phyloP scores from a whole-genome alignment of 2,329 filamentous ascomycete genomes.

The Alternaria atra region DNA sequence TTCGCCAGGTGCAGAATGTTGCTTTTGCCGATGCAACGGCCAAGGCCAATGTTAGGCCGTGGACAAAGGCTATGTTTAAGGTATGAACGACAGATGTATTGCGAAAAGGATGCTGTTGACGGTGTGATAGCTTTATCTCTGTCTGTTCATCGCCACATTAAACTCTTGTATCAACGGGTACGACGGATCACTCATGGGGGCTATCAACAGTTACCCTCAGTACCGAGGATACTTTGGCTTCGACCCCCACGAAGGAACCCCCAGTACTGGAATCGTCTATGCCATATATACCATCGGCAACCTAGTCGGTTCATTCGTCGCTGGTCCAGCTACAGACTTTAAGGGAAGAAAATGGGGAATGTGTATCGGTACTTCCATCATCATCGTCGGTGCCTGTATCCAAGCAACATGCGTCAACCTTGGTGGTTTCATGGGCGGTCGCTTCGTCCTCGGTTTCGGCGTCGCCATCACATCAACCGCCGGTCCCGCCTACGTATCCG shows the following conservation, averaged over 20 bases:
- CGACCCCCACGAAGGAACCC: slow-evolving; percentile 50
- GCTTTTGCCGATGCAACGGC: slow-evolving; percentile 57
- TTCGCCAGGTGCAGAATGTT: slow-evolving; percentile 53
- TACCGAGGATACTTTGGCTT: slow-evolving; percentile 58
- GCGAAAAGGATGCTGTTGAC: background rate
- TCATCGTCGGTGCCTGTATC: slow-evolving; percentile 62
- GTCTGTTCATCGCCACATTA: slow-evolving; percentile 54
- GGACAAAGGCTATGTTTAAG: slow-evolving; percentile 57
- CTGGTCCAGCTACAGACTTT: slow-evolving; percentile 56
- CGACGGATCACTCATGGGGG: slow-evolving; percentile 60
- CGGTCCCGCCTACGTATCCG: slow-evolving; percentile 70
- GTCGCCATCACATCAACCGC: slow-evolving; percentile 68
- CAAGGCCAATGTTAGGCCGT: slow-evolving; percentile 54
- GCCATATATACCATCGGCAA: slow-evolving; percentile 61
- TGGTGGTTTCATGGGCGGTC: slow-evolving; percentile 67
- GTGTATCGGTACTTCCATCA: slow-evolving; percentile 63
- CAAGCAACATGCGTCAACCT: slow-evolving; percentile 59
- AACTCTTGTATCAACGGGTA: slow-evolving; percentile 60
- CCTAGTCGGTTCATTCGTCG: slow-evolving; percentile 54
- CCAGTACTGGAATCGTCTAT: slow-evolving; percentile 58
- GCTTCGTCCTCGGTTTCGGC: slow-evolving; percentile 70
- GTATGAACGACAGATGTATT: slow-evolving; percentile 32
- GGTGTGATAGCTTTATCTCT: slow-evolving; percentile 50
- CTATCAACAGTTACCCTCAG: slow-evolving; percentile 58
- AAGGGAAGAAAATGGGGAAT: slow-evolving; percentile 59